These are phyloP conservation scores for Penicillium subrubescens DNA, from an alignment of 495 filamentous ascomycete genomes.

Conservation along the genomic window DNA sequence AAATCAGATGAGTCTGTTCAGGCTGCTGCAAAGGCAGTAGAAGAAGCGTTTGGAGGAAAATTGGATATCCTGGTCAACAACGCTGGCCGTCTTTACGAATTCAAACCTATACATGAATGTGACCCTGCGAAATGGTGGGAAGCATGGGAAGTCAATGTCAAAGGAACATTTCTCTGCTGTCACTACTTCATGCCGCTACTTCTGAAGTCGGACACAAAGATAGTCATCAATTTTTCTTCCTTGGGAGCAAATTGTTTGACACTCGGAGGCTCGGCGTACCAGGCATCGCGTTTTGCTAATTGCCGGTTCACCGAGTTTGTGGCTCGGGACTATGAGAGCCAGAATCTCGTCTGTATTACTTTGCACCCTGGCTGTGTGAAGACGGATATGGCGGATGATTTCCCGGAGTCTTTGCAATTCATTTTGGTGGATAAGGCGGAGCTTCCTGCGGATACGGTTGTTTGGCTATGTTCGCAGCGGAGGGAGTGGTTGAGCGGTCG, in stretches of 20 bases:
- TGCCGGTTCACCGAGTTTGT: conserved; percentile 51
- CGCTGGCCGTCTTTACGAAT: conserved; percentile 46
- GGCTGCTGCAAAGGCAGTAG: conserved; percentile 29
- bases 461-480: conserved; percentile 49
- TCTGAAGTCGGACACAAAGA: conserved; percentile 46
- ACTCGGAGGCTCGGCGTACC: conserved; percentile 43
- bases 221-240: conserved; percentile 49
- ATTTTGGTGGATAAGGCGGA: conserved; percentile 46
- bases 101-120: conserved; percentile 37
- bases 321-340: conserved; percentile 37
- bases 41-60: conserved; percentile 30
- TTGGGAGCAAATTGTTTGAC: conserved; percentile 40
- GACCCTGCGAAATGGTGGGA: conserved; percentile 51
- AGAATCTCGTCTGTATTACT: conserved; percentile 48
- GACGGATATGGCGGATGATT: conserved; percentile 44
- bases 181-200: conserved; percentile 51
- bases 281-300: conserved; percentile 49
- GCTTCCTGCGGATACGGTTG: conserved; percentile 49
- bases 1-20: conserved; percentile 38
- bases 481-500: conserved; percentile 54
- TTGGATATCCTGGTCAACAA: conserved; percentile 61
- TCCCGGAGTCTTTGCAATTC: conserved; percentile 23
- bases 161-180: conserved; percentile 46
- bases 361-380: conserved; percentile 54
- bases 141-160: conserved; percentile 47